Conservation (phyloP, 106 monocot genomes). For the Dioscorea dumetorum region DNA sequence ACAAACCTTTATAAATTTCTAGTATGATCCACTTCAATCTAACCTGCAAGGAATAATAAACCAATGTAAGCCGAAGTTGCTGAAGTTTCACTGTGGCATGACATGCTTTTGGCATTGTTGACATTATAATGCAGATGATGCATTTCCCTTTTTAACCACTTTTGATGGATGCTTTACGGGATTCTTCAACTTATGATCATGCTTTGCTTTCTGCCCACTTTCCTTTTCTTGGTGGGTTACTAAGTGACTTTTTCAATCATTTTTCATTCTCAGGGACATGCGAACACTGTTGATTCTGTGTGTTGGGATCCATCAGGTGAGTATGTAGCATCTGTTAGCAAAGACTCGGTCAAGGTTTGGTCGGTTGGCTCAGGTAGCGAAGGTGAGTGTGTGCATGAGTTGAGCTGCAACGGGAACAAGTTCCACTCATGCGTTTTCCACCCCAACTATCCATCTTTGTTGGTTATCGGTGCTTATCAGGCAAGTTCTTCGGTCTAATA, state of each 20-base stretch:
- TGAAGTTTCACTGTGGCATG: too few species aligned
- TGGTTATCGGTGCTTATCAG: constrained; percentile 73
- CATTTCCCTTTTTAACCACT: too few species aligned
- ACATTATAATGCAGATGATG: too few species aligned
- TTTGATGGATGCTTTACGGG: too few species aligned
- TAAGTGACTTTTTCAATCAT: background rate
- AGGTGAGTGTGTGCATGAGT: constrained; percentile 69
- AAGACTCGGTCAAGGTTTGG: constrained; percentile 90
- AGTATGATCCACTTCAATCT: too few species aligned
- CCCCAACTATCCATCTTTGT: constrained; percentile 54
- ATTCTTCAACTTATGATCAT: too few species aligned
- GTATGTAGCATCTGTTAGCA: constrained; percentile 84
- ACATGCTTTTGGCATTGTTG: too few species aligned
- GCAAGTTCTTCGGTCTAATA: constrained; percentile 18
- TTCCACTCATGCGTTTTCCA: constrained; percentile 94
- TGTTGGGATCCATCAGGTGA: constrained; percentile 87
- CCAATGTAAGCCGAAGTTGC: too few species aligned
- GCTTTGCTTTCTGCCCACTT: too few species aligned
- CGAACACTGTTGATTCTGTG: constrained; percentile 58
- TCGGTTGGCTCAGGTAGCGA: constrained; percentile 66
- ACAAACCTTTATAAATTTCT: too few species aligned
- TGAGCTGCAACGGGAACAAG: constrained; percentile 75
- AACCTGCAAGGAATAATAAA: too few species aligned
- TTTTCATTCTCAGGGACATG: constrained; percentile 51
- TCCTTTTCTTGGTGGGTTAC: too few species aligned